Base-by-base conservation (phyloP, 1,284 basidiomycete genomes). In the Tilletia caries region DNA sequence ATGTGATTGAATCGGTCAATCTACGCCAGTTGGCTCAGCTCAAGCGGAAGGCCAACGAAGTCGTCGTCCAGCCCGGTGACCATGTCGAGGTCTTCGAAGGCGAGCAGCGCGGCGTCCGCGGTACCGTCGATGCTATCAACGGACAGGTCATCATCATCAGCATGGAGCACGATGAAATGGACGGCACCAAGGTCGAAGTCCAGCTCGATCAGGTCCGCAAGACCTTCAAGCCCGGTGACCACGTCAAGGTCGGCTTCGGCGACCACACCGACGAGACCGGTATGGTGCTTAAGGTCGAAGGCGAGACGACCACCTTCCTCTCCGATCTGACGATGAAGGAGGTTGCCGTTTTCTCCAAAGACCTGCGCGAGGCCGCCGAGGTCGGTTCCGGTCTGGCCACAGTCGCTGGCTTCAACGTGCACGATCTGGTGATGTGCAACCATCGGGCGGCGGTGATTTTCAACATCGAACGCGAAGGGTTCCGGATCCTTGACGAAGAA, bases 321-420 rank as follows among this genome's bases (percentile, higher is more conserved):
- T 96, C 93, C n/a, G 95, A 98, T 83, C 91, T 98, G 89, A 91
- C 91, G 3, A 90, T 95, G 88, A 91, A 93, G 81, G 95, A 98
- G 88, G 91, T 97, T 67, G 93, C 92, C 60, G 95, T 95, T 1
- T 98, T 99, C 85, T 92, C 93, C 0, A 97, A 95, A 86, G 96
- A 99, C 85, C 86, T 99, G 43, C 91, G 95, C 79, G 94, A 95
- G 83, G 96, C 96, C 23, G 95, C 95, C 1, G 96, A 98, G 85
- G 92, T 96, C 46, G 94, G 93, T 29, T 91, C 91, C 1, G 90
- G 92, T 43, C 91, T 92, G 15, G 95, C 94, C 78, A 88, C 91
- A 50, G 90, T 94, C 67, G 95, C 93, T 33, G 90, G 94, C 76
- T 98, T 95, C 81, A 95, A 98, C 82, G 84, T 98, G 68, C 95